These are phyloP conservation scores for Favolaschia claudopus DNA, from an alignment of 768 basidiomycete genomes.

Conservation along the genomic window DNA sequence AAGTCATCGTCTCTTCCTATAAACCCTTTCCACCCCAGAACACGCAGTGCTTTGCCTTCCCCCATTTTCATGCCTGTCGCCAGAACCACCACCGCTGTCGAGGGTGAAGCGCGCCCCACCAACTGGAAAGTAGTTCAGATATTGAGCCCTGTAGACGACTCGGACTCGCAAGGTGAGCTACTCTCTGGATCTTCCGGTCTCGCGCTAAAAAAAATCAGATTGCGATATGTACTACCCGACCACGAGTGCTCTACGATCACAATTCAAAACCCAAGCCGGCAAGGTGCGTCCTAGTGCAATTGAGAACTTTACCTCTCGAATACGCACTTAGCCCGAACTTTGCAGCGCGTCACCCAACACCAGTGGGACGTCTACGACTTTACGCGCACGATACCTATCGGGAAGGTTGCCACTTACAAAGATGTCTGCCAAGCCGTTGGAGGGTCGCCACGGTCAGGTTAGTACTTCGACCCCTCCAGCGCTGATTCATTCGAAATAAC, in stretches of 20 bases:
- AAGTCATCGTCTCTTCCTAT: slow-evolving; percentile 2
- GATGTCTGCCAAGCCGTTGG: slow-evolving; percentile 57
- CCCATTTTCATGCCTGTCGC: slow-evolving; percentile 20
- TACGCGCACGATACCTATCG: slow-evolving; percentile 53
- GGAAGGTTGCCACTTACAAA: slow-evolving; percentile 66
- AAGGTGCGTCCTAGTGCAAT: slow-evolving; percentile 39
- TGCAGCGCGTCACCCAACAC: slow-evolving; percentile 57
- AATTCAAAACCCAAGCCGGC: slow-evolving; percentile 42
- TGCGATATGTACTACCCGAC: slow-evolving; percentile 33
- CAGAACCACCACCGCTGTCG: slow-evolving; percentile 13
- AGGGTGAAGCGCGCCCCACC: not conserved
- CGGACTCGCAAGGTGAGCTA: not conserved
- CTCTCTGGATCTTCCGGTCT: not conserved
- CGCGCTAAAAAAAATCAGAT: not conserved
- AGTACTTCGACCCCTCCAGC: slow-evolving; percentile 22
- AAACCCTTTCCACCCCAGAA: not conserved
- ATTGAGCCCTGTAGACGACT: too few relatives aligned
- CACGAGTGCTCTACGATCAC: slow-evolving; percentile 33
- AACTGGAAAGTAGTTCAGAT: too few relatives aligned
- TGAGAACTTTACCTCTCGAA: not conserved
- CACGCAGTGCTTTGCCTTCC: not conserved
- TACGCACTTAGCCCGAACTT: not conserved
- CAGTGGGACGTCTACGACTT: slow-evolving; percentile 72
- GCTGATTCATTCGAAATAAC: not conserved
- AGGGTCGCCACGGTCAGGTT: slow-evolving; percentile 71